phyloP scores from a whole-genome alignment of 2,329 filamentous ascomycete genomes.

The Trichoderma harzianum region DNA sequence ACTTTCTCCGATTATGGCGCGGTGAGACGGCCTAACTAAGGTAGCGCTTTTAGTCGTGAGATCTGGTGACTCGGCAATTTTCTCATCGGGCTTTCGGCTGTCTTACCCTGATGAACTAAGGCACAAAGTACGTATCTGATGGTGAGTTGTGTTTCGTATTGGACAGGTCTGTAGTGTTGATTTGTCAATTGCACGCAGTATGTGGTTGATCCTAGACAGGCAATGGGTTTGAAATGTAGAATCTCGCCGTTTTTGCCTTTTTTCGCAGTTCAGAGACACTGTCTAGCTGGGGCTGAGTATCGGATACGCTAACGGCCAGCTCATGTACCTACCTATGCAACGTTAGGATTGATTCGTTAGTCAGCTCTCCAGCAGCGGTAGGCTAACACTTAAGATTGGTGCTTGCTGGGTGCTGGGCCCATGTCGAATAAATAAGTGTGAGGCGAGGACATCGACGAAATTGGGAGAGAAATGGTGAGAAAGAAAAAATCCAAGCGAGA shows the following conservation, averaged over 20 bases:
- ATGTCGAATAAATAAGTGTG: not conserved
- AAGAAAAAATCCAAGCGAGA: not conserved
- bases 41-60: not conserved
- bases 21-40: not conserved
- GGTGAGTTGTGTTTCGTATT: not conserved
- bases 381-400: not conserved
- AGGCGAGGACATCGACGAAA: not conserved
- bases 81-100: not conserved
- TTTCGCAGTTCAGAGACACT: not conserved
- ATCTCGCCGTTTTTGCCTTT: not conserved
- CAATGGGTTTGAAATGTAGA: not conserved
- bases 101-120: not conserved
- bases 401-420: not conserved
- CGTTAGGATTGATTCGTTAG: not conserved
- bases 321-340: not conserved
- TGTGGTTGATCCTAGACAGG: not conserved
- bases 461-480: not conserved
- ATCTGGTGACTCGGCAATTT: conserved; percentile 9
- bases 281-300: not conserved
- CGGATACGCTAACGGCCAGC: not conserved
- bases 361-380: not conserved
- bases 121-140: not conserved
- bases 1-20: not conserved
- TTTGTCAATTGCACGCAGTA: not conserved
- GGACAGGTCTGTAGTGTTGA: not conserved